Percentiles rank a stretch among this genome's conserved stretches.
phyloP scores from a whole-genome alignment of 2,329 filamentous ascomycete species.

The Pyrenochaeta sp. region DNA sequence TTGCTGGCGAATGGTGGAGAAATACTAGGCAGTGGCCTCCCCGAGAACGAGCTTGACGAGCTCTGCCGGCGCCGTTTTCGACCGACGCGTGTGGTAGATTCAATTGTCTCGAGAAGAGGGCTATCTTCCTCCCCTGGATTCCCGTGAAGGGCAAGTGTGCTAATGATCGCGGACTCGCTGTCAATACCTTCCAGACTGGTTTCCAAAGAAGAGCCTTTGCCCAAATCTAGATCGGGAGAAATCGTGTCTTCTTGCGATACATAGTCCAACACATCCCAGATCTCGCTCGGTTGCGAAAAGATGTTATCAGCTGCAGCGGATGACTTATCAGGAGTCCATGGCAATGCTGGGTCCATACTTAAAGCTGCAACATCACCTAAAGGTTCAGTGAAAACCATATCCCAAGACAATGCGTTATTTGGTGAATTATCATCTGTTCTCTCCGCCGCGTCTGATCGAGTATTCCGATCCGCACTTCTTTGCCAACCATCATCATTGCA shows the following conservation, averaged over 20 bases:
- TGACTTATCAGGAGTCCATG: background rate
- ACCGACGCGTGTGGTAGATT: slow-evolving; percentile 11
- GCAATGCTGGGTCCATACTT: slow-evolving; percentile 1
- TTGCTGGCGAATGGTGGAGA: background rate
- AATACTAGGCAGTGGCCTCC: slow-evolving; percentile 1
- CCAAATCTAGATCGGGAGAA: slow-evolving; percentile 19
- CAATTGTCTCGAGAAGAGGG: slow-evolving; percentile 6
- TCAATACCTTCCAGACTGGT: slow-evolving; percentile 21
- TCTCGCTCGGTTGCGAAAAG: background rate
- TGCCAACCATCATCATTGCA: slow-evolving; percentile 17
- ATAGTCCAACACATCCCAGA: slow-evolving; percentile 2
- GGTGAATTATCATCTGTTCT: slow-evolving; percentile 8
- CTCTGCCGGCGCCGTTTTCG: slow-evolving; percentile 23
- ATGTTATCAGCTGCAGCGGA: background rate
- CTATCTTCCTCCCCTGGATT: background rate
- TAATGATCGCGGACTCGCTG: slow-evolving; percentile 10
- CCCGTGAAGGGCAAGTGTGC: slow-evolving; percentile 7
- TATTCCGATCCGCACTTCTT: slow-evolving; percentile 1
- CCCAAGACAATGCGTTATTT: slow-evolving; percentile 9
- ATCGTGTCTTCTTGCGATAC: slow-evolving; percentile 12
- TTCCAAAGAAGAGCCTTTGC: slow-evolving; percentile 24
- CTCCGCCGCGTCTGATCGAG: slow-evolving; percentile 9
- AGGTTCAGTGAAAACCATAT: slow-evolving; percentile 28
- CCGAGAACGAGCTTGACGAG: slow-evolving; percentile 20
- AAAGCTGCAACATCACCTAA: slow-evolving; percentile 18